These are phyloP conservation scores for Ensete glaucum DNA, from an alignment of 176 grass and related monocot genomes.

Conservation along the genomic window DNA sequence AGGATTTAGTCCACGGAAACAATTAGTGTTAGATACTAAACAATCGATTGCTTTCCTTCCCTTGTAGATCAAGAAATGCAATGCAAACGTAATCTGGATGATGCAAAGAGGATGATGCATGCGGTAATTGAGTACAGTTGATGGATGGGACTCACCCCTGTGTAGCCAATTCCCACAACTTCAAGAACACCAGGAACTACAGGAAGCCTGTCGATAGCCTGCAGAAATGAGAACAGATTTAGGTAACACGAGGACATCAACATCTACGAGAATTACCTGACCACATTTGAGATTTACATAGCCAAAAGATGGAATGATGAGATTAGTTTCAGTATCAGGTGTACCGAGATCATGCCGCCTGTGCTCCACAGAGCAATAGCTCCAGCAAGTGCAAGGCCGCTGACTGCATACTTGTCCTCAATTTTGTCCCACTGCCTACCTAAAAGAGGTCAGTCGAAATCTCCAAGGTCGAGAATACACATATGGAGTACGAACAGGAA, in stretches of 20 bases:
- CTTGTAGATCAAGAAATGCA: too few relatives aligned
- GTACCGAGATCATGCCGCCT: slow-evolving; percentile 69
- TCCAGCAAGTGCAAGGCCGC: slow-evolving; percentile 42
- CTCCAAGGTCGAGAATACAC: neutral
- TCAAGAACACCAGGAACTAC: slow-evolving; percentile 78
- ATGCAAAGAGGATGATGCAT: too few relatives aligned
- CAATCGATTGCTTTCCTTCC: too few relatives aligned
- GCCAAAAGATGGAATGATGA: neutral
- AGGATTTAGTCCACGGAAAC: neutral
- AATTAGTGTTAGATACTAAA: too few relatives aligned
- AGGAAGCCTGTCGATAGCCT: slow-evolving; percentile 91
- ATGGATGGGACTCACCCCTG: slow-evolving; percentile 38
- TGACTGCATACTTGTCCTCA: slow-evolving; percentile 78
- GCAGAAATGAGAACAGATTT: slow-evolving; percentile 1
- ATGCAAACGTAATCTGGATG: too few relatives aligned
- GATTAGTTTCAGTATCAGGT: neutral
- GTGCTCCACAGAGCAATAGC: slow-evolving; percentile 70
- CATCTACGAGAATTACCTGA: neutral
- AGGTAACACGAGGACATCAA: too few relatives aligned
- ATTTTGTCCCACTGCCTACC: slow-evolving; percentile 68
- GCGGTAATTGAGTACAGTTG: neutral
- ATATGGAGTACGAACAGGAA: neutral
- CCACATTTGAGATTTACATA: neutral
- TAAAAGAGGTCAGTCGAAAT: neutral
- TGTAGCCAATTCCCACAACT: slow-evolving; percentile 73